Base-by-base conservation (phyloP, 495 filamentous ascomycete genomes). In the Glarea lozoyensis region DNA sequence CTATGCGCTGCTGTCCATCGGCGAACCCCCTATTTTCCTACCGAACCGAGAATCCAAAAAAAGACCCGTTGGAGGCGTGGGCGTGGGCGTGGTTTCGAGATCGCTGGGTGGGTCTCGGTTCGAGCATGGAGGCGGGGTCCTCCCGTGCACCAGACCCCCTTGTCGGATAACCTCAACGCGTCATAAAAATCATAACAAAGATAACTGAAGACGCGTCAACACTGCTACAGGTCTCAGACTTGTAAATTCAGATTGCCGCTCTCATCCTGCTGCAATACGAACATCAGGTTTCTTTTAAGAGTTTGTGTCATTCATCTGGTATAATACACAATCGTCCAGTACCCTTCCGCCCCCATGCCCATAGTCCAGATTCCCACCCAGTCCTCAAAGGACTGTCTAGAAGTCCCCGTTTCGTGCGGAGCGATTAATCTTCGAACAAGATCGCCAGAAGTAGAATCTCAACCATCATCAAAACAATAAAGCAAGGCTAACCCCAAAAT, bases 391-490 rank as follows among this genome's bases (percentile, higher is more conserved):
- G 29, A n/a, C 19, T 9, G 7, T 19, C 29, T 16, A 9, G 10
- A 12, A n/a, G 18, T 18, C 10, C 11, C 16, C n/a, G n/a, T 10
- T 19, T 19, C 22, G 35, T 37, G 22, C 35, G 22, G 35, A 20
- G 18, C 9, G 16, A 21, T 10, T 16, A 6, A 16, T 19, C 35
- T 37, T 37, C 16, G 18, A 20, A 37, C 35, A 37, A 21, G 35
- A 19, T 37, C 9, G 22, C 16, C 9, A 37, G 35, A 37, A 37
- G 25, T 15, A 24, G 37, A 17, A 40, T n/a, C 37, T 23, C 35
- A 16, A 3, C 17, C 17, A n/a, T 37, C 35, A 37, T 37, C 35
- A 37, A 35, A 37, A 37, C 22, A 37, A 37, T 37, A 37, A 37
- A 37, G 35, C 35, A 37, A 37, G 35, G 17, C 22, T 16, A 6